phyloP scores from a whole-genome alignment of 768 basidiomycete genomes.

The Termitomyces sp. region DNA sequence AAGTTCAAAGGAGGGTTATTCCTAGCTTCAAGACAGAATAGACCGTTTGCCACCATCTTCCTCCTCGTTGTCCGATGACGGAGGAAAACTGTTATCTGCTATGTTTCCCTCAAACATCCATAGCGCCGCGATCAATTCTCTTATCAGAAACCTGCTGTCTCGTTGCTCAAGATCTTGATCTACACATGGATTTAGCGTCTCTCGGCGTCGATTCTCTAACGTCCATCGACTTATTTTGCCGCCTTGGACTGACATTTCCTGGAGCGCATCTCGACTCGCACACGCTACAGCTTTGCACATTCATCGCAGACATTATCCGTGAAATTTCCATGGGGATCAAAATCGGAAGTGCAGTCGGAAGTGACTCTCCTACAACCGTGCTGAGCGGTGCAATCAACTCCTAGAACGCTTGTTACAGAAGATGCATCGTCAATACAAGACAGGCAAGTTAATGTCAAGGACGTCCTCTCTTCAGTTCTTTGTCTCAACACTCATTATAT shows the following conservation, averaged over 20 bases:
- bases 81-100: neutral
- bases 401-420: constrained; percentile 36
- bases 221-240: constrained; percentile 48
- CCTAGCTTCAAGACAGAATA: constrained; percentile 21
- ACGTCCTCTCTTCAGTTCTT: constrained; percentile 39
- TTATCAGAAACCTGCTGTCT: constrained; percentile 38
- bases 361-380: constrained; percentile 9
- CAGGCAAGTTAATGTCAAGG: constrained; percentile 24
- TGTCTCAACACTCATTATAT: constrained; percentile 30
- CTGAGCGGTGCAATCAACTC: constrained; percentile 23
- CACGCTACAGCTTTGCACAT: constrained; percentile 28
- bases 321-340: constrained; percentile 18
- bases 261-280: constrained; percentile 21
- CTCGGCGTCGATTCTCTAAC: constrained; percentile 64
- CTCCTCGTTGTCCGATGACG: neutral
- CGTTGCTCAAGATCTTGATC: constrained; percentile 24
- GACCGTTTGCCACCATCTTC: neutral
- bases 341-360: neutral
- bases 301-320: constrained; percentile 28
- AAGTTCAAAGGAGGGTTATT: constrained; percentile 43
- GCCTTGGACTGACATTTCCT: constrained; percentile 31
- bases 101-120: constrained; percentile 7
- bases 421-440: constrained; percentile 18
- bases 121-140: constrained; percentile 25
- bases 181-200: constrained; percentile 38